Evolutionary conservation across 768 basidiomycete genomes (phyloP), one percentile per base, ranked within the genome.

Genomic region (Tricholoma hemisulphureum): DNA sequence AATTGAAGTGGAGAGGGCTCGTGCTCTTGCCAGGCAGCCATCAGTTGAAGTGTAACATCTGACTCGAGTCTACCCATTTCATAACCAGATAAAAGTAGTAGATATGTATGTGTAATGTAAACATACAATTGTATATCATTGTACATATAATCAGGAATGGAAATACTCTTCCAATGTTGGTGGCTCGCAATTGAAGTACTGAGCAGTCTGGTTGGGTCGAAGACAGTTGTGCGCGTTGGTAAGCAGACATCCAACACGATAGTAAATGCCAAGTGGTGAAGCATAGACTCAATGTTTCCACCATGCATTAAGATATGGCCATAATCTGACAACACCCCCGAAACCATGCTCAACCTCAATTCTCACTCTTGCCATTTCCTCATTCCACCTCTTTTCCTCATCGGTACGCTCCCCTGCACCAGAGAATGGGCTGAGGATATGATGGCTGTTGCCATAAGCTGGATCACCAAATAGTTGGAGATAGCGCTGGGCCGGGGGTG

Each of bases 331-430:
- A 26, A 69, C 53, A 21, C 48, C 51, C 2, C 61, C 69, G 61
- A 73, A 73, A 0, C 63, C 65, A 61, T 68, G 64, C 51, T 73
- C 67, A 21, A 72, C 71, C 61, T 6, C n/a, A n/a, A n/a, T n/a
- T n/a, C n/a, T n/a, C n/a, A n/a, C n/a, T n/a, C 52, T 31, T 9
- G 61, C 51, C 70, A 73, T 73, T 10, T 18, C 32, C 10, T 28
- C 20, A 57, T 73, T 72, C 69, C 67, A 71, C 13, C 23, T 57
- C 24, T 54, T 6, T 39, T 71, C 56, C 7, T 62, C 65, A 8
- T 45, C 41, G 24, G 60, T 61, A 13, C 51, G 35, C 20, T 63
- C 51, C 60, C 71, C 43, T 56, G 62, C 7, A 62, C 11, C 58
- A 11, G 56, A 28, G 48, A 61, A 69, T 31, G 69, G 69, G 28